phyloP scores from a whole-genome alignment of 768 basidiomycete genomes.

The Boletus reticulatus region DNA sequence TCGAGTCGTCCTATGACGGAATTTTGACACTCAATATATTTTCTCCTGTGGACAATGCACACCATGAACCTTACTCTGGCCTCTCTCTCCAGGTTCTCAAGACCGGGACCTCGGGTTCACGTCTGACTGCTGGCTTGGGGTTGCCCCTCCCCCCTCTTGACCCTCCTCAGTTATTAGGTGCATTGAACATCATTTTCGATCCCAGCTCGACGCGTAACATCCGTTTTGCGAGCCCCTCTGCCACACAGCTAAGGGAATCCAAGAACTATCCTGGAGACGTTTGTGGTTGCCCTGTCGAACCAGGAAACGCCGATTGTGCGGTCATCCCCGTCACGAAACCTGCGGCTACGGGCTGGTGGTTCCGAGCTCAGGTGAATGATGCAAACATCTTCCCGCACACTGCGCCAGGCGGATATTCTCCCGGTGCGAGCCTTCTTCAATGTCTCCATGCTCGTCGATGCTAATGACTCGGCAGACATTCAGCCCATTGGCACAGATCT shows the following conservation, averaged over 20 bases:
- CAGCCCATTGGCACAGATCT: constrained; percentile 5
- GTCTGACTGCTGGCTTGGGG: too few relatives aligned
- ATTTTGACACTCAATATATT: constrained; percentile 4
- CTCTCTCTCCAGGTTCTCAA: constrained; percentile 1
- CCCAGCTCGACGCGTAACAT: constrained; percentile 10
- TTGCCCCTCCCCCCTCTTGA: background rate
- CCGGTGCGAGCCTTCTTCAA: background rate
- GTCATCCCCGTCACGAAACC: constrained; percentile 8
- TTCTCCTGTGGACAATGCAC: background rate
- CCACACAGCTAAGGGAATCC: background rate
- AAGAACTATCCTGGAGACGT: background rate
- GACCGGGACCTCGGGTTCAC: background rate
- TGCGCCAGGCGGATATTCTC: background rate
- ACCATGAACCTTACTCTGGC: constrained; percentile 7
- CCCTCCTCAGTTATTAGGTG: background rate
- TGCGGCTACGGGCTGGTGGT: constrained; percentile 13
- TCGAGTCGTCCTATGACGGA: constrained; percentile 11
- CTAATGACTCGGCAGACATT: background rate
- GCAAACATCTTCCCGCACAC: constrained; percentile 4
- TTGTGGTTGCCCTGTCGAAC: background rate
- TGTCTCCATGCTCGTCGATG: background rate
- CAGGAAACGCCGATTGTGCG: background rate
- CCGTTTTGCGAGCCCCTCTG: constrained; percentile 7
- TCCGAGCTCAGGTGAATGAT: background rate
- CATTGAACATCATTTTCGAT: constrained; percentile 12